phyloP scores from a whole-genome alignment of 177 flowering plant genomes.

The Vitis hybrid region DNA sequence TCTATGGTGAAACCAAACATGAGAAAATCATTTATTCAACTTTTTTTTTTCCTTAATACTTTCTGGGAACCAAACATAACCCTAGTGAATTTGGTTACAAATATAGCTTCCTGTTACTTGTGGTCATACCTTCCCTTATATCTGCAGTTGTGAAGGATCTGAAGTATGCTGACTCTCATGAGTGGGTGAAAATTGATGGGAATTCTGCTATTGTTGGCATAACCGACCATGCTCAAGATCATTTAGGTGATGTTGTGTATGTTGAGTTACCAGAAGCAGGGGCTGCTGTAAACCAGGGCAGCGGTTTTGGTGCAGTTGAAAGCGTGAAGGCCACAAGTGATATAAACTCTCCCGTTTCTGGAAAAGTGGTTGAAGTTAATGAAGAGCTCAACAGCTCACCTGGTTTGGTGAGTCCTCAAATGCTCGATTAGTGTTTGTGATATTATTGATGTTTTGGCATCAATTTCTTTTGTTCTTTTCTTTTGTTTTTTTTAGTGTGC shows the following conservation, averaged over 20 bases:
- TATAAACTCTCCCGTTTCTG: slow-evolving; percentile 84
- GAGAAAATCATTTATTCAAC: no score
- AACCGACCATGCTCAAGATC: slow-evolving; percentile 91
- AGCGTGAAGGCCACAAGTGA: slow-evolving; percentile 98
- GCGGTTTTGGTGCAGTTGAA: slow-evolving; percentile 84
- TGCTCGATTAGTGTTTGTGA: not conserved
- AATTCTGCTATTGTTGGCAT: slow-evolving; percentile 73
- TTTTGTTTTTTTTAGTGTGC: no score
- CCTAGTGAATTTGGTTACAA: not conserved
- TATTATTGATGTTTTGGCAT: not conserved
- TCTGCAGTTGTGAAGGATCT: slow-evolving; percentile 77
- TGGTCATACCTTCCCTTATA: not conserved
- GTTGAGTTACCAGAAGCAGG: slow-evolving; percentile 93
- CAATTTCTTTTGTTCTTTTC: no score
- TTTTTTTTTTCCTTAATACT: no score
- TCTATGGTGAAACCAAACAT: no score
- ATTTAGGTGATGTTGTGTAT: slow-evolving; percentile 93
- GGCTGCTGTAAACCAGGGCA: slow-evolving; percentile 56
- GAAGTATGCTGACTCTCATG: slow-evolving; percentile 83
- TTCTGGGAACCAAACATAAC: no score
- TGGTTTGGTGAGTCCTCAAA: slow-evolving; percentile 61
- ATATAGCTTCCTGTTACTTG: not conserved
- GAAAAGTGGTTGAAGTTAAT: slow-evolving; percentile 84
- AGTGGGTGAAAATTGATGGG: slow-evolving; percentile 86
- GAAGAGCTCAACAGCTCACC: slow-evolving; percentile 67